These are phyloP conservation scores for Grigorovia humatica DNA, from an alignment of 805 yeast species.

Conservation along the genomic window DNA sequence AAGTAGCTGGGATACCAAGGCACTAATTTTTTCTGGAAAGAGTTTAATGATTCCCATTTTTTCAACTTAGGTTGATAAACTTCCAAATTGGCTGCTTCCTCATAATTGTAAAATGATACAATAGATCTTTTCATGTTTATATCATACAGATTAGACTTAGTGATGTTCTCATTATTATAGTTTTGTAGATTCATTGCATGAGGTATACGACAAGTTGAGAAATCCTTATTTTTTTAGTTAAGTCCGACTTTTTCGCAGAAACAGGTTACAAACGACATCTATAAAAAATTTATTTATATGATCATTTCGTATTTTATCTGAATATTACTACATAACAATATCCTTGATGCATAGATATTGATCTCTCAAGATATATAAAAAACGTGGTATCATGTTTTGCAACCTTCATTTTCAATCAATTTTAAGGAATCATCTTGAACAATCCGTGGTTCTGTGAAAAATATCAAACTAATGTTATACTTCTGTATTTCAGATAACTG, in stretches of 20 bases:
- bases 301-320: too few relatives aligned
- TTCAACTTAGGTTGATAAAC: slow-evolving; percentile 18
- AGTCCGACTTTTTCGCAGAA: not conserved
- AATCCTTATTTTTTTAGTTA: not conserved
- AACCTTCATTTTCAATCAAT: not conserved
- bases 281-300: too few relatives aligned
- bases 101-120: slow-evolving; percentile 3
- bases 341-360: too few relatives aligned
- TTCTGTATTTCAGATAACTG: slow-evolving; percentile 14
- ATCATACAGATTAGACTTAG: not conserved
- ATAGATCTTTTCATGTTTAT: not conserved
- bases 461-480: slow-evolving; percentile 16
- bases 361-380: too few relatives aligned
- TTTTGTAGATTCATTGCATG: not conserved
- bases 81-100: slow-evolving; percentile 6
- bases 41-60: slow-evolving; percentile 29
- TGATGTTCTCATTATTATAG: too few relatives aligned
- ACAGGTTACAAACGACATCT: not conserved
- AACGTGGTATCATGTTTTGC: too few relatives aligned
- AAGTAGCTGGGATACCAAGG: slow-evolving; percentile 40
- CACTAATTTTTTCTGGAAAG: slow-evolving; percentile 32
- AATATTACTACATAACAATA: too few relatives aligned
- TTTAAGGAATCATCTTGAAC: slow-evolving; percentile 13
- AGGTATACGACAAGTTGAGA: too few relatives aligned
- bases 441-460: slow-evolving; percentile 22